Conservation (phyloP, 331 rosid genomes). For the Quercus lobata region DNA sequence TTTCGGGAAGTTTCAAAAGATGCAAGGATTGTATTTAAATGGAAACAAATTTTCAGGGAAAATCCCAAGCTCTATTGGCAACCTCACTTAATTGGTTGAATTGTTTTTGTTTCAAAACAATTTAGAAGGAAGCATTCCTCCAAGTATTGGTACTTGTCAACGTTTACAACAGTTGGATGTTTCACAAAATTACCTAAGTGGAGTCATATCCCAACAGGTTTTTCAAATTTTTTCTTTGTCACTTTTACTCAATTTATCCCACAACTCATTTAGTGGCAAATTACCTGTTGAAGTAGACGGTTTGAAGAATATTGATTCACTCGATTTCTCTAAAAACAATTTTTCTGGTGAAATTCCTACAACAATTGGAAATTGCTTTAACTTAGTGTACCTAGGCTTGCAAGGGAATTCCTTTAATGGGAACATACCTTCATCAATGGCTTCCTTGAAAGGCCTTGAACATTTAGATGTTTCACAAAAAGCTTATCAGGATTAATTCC, state of each 20-base stretch:
- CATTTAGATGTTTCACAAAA: not conserved
- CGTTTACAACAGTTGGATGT: not conserved
- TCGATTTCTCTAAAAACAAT: not conserved
- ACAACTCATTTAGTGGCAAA: slow-evolving; percentile 17
- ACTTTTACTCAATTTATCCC: not conserved
- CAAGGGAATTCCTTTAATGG: slow-evolving; percentile 7
- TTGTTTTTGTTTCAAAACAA: not conserved
- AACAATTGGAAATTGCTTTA: not conserved
- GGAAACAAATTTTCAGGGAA: not conserved
- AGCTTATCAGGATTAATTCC: not conserved
- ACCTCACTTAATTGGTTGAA: slow-evolving; percentile 10
- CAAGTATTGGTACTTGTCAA: not conserved
- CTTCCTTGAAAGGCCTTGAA: not conserved
- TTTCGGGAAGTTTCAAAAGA: slow-evolving; percentile 14
- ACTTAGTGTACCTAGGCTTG: no score
- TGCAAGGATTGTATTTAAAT: not conserved
- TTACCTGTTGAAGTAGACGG: slow-evolving; percentile 19
- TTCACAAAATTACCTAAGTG: not conserved
- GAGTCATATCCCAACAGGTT: slow-evolving; percentile 7
- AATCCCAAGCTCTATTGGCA: not conserved
- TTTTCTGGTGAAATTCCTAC: slow-evolving; percentile 18
- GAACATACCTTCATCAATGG: not conserved
- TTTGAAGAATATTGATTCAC: slow-evolving; percentile 9
- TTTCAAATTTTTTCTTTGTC: slow-evolving; percentile 5
- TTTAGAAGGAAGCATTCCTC: slow-evolving; percentile 21